phyloP scores from a whole-genome alignment of 1,284 basidiomycete genomes.

The Termitomyces sp. region DNA sequence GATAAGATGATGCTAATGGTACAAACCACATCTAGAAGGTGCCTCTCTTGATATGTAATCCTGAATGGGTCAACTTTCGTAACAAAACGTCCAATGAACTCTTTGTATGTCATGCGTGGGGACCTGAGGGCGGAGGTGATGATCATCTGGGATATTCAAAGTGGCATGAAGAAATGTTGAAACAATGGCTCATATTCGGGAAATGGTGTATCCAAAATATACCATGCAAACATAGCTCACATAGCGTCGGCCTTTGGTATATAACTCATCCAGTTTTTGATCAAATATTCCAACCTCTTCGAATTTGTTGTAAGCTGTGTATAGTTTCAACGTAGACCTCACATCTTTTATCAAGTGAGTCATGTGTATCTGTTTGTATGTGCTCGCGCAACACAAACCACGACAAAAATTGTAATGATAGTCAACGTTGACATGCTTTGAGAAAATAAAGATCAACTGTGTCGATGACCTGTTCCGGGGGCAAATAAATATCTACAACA shows the following conservation, averaged over 20 bases:
- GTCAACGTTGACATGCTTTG: slow-evolving; percentile 74
- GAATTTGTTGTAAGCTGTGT: slow-evolving; percentile 78
- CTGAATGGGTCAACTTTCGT: slow-evolving; percentile 33
- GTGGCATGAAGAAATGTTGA: slow-evolving; percentile 43
- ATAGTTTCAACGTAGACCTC: slow-evolving; percentile 81
- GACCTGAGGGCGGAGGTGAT: slow-evolving; percentile 33
- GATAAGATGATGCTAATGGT: not conserved
- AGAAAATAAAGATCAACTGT: slow-evolving; percentile 95
- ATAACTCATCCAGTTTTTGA: slow-evolving; percentile 81
- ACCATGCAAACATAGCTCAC: slow-evolving; percentile 56
- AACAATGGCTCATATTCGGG: slow-evolving; percentile 41
- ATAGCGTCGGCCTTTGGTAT: slow-evolving; percentile 66
- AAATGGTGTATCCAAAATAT: slow-evolving; percentile 48
- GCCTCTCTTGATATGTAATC: slow-evolving; percentile 31
- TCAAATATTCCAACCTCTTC: slow-evolving; percentile 79
- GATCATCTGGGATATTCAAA: slow-evolving; percentile 45
- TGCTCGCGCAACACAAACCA: slow-evolving; percentile 90
- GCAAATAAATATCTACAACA: slow-evolving; percentile 85
- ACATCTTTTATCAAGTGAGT: slow-evolving; percentile 98
- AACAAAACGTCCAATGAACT: slow-evolving; percentile 31
- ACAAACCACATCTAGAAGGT: slow-evolving; percentile 41
- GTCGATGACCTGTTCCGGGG: slow-evolving; percentile 92
- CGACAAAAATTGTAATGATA: slow-evolving; percentile 90
- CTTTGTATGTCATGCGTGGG: slow-evolving; percentile 23
- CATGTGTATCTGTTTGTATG: slow-evolving; percentile 92